Percentiles rank a stretch among this genome's conserved stretches.
phyloP scores from a whole-genome alignment of 306 rosid species.

The barrel medic (Medicago truncatula) region DNA sequence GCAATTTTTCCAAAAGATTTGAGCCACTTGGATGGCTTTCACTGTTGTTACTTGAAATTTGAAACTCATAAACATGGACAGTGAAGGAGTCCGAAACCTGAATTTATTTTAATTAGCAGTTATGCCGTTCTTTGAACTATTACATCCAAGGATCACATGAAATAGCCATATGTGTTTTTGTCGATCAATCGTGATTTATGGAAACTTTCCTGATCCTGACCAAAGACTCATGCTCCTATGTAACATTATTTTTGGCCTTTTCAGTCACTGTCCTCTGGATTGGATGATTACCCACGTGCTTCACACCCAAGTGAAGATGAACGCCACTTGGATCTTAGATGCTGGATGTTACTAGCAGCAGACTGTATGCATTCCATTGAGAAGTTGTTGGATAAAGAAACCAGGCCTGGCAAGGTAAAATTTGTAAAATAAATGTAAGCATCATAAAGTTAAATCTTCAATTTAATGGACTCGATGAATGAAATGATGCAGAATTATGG shows the following conservation, averaged over 20 bases:
- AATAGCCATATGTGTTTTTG: constrained; percentile 18
- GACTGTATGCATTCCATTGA: constrained; percentile 81
- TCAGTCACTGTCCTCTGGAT: constrained; percentile 89
- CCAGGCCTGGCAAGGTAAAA: constrained; percentile 61
- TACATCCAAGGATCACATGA: constrained; percentile 20
- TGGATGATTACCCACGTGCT: constrained; percentile 98
- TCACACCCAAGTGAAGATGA: constrained; percentile 93
- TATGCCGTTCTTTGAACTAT: constrained; percentile 19
- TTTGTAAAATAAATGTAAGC: constrained; percentile 12
- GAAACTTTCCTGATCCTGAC: constrained; percentile 22
- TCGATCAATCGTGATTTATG: constrained; percentile 21
- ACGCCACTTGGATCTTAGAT: constrained; percentile 89
- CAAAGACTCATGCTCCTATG: constrained; percentile 36
- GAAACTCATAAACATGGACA: constrained; percentile 14
- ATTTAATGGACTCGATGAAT: constrained; percentile 36
- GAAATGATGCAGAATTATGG: constrained; percentile 71
- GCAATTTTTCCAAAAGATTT: no score
- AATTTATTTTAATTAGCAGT: constrained; percentile 25
- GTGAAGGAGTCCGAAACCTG: constrained; percentile 29
- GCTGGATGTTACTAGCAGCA: constrained; percentile 99
- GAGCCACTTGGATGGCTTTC: constrained; percentile 16
- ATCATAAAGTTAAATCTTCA: constrained; percentile 10
- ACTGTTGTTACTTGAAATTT: constrained; percentile 9
- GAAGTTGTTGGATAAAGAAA: constrained; percentile 59
- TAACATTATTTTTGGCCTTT: constrained; percentile 43